Conservation (phyloP, 805 yeast genomes). For the Ogataea chonburiensis region DNA sequence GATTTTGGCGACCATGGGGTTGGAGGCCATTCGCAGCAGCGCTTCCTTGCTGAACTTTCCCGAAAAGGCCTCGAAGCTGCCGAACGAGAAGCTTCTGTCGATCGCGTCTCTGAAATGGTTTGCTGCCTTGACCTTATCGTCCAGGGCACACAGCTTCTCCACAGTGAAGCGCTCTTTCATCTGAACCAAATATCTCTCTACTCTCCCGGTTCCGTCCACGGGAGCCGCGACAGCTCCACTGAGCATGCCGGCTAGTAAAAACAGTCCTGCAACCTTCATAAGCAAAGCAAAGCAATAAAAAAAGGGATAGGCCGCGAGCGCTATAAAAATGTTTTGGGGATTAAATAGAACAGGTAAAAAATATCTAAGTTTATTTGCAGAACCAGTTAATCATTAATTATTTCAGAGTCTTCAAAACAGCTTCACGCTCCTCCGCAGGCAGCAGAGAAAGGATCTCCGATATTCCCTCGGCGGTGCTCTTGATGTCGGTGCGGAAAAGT, state of each 20-base stretch:
- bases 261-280: slow-evolving; percentile 7
- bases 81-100: slow-evolving; percentile 58
- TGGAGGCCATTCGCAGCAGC: slow-evolving; percentile 46
- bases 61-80: slow-evolving; percentile 67
- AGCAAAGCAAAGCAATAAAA: slow-evolving; percentile 13
- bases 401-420: slow-evolving; percentile 29
- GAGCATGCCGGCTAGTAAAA: slow-evolving; percentile 3
- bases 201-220: slow-evolving; percentile 9
- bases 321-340: slow-evolving; percentile 8
- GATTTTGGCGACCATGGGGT: slow-evolving; percentile 66
- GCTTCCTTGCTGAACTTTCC: slow-evolving; percentile 56
- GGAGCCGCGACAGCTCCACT: slow-evolving; percentile 3
- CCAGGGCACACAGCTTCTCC: slow-evolving; percentile 47
- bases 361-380: slow-evolving; percentile 3
- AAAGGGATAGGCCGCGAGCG: slow-evolving; percentile 10
- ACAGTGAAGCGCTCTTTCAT: slow-evolving; percentile 49
- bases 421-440: slow-evolving; percentile 54
- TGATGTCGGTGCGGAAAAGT: slow-evolving; percentile 52
- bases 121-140: slow-evolving; percentile 32
- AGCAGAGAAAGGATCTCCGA: slow-evolving; percentile 52
- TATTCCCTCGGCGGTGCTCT: slow-evolving; percentile 53
- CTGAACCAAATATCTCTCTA: slow-evolving; percentile 45
- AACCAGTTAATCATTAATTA: slow-evolving; percentile 1
- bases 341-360: slow-evolving; percentile 10
- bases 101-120: slow-evolving; percentile 49